A percentile compares a stretch with the other conserved stretches of the same genome.
These are phyloP conservation scores for Lecanosticta acicola DNA, from an alignment of 2,329 filamentous ascomycete genomes.

Conservation along the genomic window DNA sequence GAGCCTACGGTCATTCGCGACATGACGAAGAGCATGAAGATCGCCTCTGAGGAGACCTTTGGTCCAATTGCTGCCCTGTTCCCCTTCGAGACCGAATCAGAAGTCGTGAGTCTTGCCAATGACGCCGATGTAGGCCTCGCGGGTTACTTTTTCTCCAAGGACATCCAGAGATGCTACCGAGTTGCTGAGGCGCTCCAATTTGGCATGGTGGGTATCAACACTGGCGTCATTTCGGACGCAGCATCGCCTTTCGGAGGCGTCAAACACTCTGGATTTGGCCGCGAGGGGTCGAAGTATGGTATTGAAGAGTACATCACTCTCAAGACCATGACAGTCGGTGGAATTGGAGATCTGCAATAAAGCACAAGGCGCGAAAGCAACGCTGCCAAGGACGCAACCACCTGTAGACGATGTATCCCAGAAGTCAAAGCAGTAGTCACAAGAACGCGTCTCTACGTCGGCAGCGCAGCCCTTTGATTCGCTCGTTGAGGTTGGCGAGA, in stretches of 20 bases:
- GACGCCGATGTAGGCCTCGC: conserved; percentile 77
- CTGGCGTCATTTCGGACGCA: conserved; percentile 45
- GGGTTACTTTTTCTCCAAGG: conserved; percentile 81
- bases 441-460: too few species aligned
- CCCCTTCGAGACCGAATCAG: conserved; percentile 79
- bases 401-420: too few species aligned
- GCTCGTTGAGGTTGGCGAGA: too few species aligned
- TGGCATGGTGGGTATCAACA: conserved; percentile 71
- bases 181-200: conserved; percentile 67
- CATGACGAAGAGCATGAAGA: conserved; percentile 78
- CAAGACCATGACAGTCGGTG: conserved; percentile 52
- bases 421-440: too few species aligned
- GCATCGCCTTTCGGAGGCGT: conserved; percentile 44
- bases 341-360: conserved; percentile 54
- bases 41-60: conserved; percentile 88
- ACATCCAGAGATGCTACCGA: conserved; percentile 54
- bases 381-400: too few species aligned
- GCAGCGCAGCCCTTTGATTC: too few species aligned
- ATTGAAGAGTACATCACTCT: conserved; percentile 46
- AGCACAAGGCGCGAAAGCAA: too few species aligned
- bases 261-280: conserved; percentile 47
- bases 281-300: conserved; percentile 47
- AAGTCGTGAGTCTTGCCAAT: conserved; percentile 82
- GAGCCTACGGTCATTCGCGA: conserved; percentile 82
- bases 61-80: conserved; percentile 89